Evolutionary conservation across 805 yeast species (phyloP), one percentile per base, ranked within the genome.

Genomic region (Sugiyamaella smithiae): DNA sequence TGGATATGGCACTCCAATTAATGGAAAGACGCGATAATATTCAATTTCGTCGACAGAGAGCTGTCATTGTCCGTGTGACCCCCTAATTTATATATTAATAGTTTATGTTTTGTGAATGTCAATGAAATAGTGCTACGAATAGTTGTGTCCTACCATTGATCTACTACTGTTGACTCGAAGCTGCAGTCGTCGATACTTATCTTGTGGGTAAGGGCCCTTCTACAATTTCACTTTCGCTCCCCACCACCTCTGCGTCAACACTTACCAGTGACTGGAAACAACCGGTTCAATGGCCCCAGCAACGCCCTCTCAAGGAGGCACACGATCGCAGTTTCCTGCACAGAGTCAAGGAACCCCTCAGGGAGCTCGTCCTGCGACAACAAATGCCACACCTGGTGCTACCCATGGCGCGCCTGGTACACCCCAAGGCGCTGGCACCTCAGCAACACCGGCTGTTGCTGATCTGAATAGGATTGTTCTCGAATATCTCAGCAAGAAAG

Each of bases 401-500:
- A 40, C 58, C 31, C 51, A 47, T 28, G 59, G 57, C 35, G 51
- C 54, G 38, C 55, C 55, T 19, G 53, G 47, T 50, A 29, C 46
- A 12, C 28, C 46, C 23, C 28, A 24, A 22, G 54, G 43, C 11
- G 38, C 49, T n/a, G 43, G 50, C 2, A 35, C 57, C 31, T 45
- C 49, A 40, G 59, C 54, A 36, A 51, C 54, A 32, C 55, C 54
- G 16, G 51, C 95, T 0, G 88, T 87, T 43, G 89, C 91, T 4
- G 98, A 93, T 65, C 74, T 93, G 63, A 91, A 90, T 66, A 74
- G 93, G 54, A 88, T 93, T 62, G 98, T 93, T 28, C 73, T 93
- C 60, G 99, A 93, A 59, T 93, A 91, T 60, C 75, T 93, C 57
- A 85, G 83, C 65, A 91, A 93, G 61, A 89, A 90, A 65, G 99